A percentile compares a stretch with the other conserved stretches of the same genome.
Conservation (phyloP, 306 rosid species). For the Carpinus fangiana region DNA sequence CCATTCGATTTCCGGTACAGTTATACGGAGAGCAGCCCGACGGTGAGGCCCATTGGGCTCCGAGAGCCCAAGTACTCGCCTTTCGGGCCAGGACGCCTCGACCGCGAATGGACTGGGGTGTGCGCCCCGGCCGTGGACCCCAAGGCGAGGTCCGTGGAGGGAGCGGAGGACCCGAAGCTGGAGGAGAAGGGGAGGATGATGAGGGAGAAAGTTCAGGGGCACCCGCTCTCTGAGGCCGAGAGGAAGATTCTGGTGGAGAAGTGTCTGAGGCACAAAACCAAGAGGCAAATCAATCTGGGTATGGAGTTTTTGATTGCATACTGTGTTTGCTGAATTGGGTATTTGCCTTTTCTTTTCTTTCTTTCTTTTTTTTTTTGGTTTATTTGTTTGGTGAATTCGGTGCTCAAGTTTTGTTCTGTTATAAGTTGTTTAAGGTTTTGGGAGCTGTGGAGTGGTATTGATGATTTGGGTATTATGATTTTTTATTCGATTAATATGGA, state of each 20-base stretch:
- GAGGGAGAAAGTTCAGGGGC: constrained; percentile 66
- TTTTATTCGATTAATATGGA: not conserved
- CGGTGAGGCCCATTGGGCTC: constrained; percentile 78
- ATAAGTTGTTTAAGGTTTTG: not conserved
- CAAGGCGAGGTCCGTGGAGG: constrained; percentile 60
- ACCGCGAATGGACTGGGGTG: constrained; percentile 83
- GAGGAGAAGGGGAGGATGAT: constrained; percentile 58
- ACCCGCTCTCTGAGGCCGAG: constrained; percentile 62
- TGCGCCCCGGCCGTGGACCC: constrained; percentile 84
- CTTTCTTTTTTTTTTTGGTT: not conserved
- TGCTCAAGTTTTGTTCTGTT: not conserved
- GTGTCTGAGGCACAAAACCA: constrained; percentile 63
- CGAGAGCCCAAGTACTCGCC: constrained; percentile 92
- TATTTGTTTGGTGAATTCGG: not conserved
- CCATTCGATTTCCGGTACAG: constrained; percentile 87
- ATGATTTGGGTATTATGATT: not conserved
- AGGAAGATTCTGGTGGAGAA: constrained; percentile 61
- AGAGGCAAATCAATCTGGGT: constrained; percentile 86
- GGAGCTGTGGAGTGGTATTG: constrained; percentile 10
- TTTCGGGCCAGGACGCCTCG: constrained; percentile 76
- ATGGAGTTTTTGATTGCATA: constrained; percentile 8
- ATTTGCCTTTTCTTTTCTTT: not conserved
- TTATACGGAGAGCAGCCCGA: constrained; percentile 76
- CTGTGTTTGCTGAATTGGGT: not conserved
- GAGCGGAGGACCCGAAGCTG: constrained; percentile 54